Conservation (phyloP, 495 filamentous ascomycete genomes). For the Penicillium bovifimosum region DNA sequence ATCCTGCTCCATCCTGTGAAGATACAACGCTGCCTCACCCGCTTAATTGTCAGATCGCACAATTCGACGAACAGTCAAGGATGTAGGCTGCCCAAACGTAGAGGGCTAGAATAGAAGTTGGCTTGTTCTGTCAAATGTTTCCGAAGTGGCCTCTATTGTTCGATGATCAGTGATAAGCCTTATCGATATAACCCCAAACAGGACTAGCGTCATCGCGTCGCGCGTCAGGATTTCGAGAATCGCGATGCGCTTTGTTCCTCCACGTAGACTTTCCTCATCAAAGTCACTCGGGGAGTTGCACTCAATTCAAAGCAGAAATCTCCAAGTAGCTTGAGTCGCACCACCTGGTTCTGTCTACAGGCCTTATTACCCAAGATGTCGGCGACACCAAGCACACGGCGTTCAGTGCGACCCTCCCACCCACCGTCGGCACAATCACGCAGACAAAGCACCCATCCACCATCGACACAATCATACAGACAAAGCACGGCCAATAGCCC, state of each 20-base stretch:
- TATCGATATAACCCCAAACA: slow-evolving; percentile 28
- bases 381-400: slow-evolving; percentile 18
- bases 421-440: slow-evolving; percentile 10
- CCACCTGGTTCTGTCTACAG: background rate
- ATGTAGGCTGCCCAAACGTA: too few species aligned
- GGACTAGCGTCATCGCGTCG: slow-evolving; percentile 35
- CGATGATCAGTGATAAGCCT: slow-evolving; percentile 16
- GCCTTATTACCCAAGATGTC: background rate
- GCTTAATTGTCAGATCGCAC: too few species aligned
- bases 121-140: too few species aligned
- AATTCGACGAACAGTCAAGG: too few species aligned
- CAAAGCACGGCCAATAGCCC: background rate
- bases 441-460: slow-evolving; percentile 6
- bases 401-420: slow-evolving; percentile 9
- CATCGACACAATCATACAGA: slow-evolving; percentile 7
- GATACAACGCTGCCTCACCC: too few species aligned
- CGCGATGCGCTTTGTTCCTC: slow-evolving; percentile 5
- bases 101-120: too few species aligned
- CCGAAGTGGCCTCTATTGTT: too few species aligned
- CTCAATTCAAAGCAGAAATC: background rate
- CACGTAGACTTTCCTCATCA: background rate
- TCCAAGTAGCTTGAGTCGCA: background rate
- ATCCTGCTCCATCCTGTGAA: too few species aligned
- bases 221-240: slow-evolving; percentile 21
- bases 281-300: background rate